phyloP scores from a whole-genome alignment of 2,329 filamentous ascomycete species.

The Cladosporium sp. region DNA sequence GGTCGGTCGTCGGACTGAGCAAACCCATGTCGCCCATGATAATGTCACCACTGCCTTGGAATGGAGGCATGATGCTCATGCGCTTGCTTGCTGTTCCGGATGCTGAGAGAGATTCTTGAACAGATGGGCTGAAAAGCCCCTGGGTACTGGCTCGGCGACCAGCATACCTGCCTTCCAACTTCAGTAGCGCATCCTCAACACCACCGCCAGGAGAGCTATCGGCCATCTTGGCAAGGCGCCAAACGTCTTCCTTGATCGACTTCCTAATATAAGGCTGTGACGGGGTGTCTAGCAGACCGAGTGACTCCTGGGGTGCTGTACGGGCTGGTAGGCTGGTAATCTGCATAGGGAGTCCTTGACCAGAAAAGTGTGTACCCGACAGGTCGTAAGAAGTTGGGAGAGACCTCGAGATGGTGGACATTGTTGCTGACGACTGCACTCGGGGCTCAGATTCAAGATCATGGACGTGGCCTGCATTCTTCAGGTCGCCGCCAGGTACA shows the following conservation, averaged over 20 bases:
- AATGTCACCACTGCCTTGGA: background rate
- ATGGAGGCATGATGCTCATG: background rate
- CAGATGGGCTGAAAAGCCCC: constrained; percentile 2
- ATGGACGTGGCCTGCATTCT: constrained; percentile 48
- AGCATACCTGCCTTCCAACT: constrained; percentile 72
- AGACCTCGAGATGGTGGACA: constrained; percentile 26
- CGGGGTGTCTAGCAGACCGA: constrained; percentile 43
- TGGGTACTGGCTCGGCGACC: constrained; percentile 14
- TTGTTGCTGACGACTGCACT: constrained; percentile 43
- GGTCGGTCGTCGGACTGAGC: constrained; percentile 33
- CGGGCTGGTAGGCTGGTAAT: constrained; percentile 17
- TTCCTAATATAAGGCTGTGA: constrained; percentile 57
- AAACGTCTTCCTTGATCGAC: constrained; percentile 86
- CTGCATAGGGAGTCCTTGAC: constrained; percentile 20
- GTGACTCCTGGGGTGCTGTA: constrained; percentile 26
- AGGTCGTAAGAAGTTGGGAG: constrained; percentile 21
- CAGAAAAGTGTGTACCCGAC: constrained; percentile 24
- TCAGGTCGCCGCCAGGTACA: constrained; percentile 51
- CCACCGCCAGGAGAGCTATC: constrained; percentile 77
- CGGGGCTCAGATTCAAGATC: constrained; percentile 45
- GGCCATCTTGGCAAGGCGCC: constrained; percentile 82
- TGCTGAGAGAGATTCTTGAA: background rate
- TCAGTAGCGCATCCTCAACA: constrained; percentile 86
- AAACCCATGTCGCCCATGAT: constrained; percentile 19
- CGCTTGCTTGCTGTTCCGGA: constrained; percentile 1